Conservation (phyloP, 768 basidiomycete species). For the Porphyrellus cyaneotinctus region DNA sequence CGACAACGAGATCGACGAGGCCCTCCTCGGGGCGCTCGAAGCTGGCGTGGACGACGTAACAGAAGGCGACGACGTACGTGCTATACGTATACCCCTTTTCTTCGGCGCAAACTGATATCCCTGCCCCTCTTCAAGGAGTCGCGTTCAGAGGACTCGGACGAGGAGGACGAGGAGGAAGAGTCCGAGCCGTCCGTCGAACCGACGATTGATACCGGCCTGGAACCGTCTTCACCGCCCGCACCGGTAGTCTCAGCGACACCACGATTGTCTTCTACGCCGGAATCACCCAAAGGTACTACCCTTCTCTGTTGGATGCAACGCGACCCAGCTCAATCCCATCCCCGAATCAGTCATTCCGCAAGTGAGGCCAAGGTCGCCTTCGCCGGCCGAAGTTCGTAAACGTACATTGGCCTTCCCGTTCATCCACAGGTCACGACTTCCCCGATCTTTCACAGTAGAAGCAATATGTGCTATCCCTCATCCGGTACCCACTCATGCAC, state of each 20-base stretch:
- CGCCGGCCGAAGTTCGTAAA: slow-evolving; percentile 54
- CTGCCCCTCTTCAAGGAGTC: slow-evolving; percentile 42
- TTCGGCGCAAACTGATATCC: slow-evolving; percentile 3
- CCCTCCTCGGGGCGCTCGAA: slow-evolving; percentile 56
- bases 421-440: slow-evolving; percentile 29
- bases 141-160: slow-evolving; percentile 56
- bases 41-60: slow-evolving; percentile 57
- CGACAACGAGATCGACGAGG: slow-evolving; percentile 55
- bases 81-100: not conserved
- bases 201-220: slow-evolving; percentile 28
- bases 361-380: slow-evolving; percentile 42
- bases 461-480: slow-evolving; percentile 90
- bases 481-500: slow-evolving; percentile 81
- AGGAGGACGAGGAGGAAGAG: slow-evolving; percentile 49
- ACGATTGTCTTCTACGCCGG: slow-evolving; percentile 26
- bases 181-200: slow-evolving; percentile 37
- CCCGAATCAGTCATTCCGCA: slow-evolving; percentile 18
- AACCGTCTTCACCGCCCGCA: slow-evolving; percentile 28
- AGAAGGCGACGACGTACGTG: slow-evolving; percentile 68
- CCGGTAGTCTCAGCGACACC: slow-evolving; percentile 24
- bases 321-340: slow-evolving; percentile 16
- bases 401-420: slow-evolving; percentile 36
- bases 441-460: slow-evolving; percentile 79
- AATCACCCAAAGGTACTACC: slow-evolving; percentile 33
- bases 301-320: not conserved